Evolutionary conservation across 345 rosid genomes (phyloP).

Genomic region (Bruguiera sexangula): DNA sequence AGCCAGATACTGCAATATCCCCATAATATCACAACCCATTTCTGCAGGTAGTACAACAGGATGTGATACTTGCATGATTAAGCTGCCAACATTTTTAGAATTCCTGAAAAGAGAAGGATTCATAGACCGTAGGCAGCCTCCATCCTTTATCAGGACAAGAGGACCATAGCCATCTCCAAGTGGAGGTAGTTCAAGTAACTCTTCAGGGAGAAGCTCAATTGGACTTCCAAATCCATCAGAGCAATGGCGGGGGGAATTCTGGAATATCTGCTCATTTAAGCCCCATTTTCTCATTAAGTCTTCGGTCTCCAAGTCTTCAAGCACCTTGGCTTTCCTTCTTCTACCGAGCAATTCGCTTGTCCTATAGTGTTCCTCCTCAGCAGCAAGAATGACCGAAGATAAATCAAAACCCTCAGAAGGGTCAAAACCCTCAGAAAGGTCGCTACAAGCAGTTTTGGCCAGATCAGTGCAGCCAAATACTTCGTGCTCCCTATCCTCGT

Average conservation of each 20-base stretch:
- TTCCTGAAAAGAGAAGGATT: constrained; percentile 45
- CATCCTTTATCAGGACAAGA: constrained; percentile 39
- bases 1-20: constrained; percentile 45
- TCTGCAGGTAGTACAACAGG: constrained; percentile 53
- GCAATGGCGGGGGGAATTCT: constrained; percentile 33
- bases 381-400: constrained; percentile 31
- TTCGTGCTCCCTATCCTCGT: constrained; percentile 23
- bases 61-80: constrained; percentile 59
- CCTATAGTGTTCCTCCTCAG: constrained; percentile 36
- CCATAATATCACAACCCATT: constrained; percentile 56
- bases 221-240: constrained; percentile 91
- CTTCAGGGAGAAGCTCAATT: constrained; percentile 43
- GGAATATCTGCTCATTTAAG: constrained; percentile 49
- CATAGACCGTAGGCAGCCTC: constrained; percentile 58
- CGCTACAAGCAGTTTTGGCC: constrained; percentile 19
- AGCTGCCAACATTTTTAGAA: constrained; percentile 42
- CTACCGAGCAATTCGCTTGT: constrained; percentile 30
- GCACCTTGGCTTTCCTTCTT: constrained; percentile 49
- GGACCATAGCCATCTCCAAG: constrained; percentile 52
- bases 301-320: constrained; percentile 74
- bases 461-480: constrained; percentile 20
- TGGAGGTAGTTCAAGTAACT: constrained; percentile 34
- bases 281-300: constrained; percentile 58
- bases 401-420: constrained; percentile 36
- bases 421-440: constrained; percentile 38